Conservation (phyloP, 164 flowering plant species). For the Chimonanthus salicifolius region DNA sequence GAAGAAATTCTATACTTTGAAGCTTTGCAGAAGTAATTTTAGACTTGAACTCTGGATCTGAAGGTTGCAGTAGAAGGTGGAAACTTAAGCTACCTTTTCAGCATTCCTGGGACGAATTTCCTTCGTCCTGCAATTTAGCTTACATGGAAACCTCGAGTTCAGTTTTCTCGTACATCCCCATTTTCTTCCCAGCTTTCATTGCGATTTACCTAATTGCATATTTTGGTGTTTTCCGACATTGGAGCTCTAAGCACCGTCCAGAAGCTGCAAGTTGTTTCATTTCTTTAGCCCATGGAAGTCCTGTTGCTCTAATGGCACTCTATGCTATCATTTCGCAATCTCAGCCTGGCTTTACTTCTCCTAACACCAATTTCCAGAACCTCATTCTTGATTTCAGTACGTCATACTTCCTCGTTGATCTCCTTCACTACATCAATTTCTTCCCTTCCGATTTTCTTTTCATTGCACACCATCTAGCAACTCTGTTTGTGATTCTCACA, state of each 20-base stretch:
- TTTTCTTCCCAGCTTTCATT: conserved; percentile 47
- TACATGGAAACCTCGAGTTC: conserved; percentile 28
- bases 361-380: conserved; percentile 50
- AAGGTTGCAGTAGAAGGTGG: too few relatives aligned
- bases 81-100: too few relatives aligned
- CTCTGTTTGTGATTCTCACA: conserved; percentile 74
- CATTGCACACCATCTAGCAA: conserved; percentile 83
- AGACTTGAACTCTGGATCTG: too few relatives aligned
- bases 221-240: conserved; percentile 50
- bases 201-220: conserved; percentile 45
- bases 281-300: conserved; percentile 79
- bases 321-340: conserved; percentile 22
- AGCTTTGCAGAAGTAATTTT: too few relatives aligned
- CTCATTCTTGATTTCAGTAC: conserved; percentile 70
- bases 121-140: not conserved
- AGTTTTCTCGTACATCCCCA: conserved; percentile 24
- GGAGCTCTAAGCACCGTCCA: conserved; percentile 55
- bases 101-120: not conserved
- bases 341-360: conserved; percentile 40
- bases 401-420: conserved; percentile 70
- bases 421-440: conserved; percentile 63
- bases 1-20: too few relatives aligned
- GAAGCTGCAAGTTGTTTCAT: conserved; percentile 80
- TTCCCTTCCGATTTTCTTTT: conserved; percentile 68
- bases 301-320: conserved; percentile 54